Percentiles rank a stretch among this genome's conserved stretches.
These are phyloP conservation scores for Drosera capensis DNA, from an alignment of 148 eudicot species.

Conservation along the genomic window DNA sequence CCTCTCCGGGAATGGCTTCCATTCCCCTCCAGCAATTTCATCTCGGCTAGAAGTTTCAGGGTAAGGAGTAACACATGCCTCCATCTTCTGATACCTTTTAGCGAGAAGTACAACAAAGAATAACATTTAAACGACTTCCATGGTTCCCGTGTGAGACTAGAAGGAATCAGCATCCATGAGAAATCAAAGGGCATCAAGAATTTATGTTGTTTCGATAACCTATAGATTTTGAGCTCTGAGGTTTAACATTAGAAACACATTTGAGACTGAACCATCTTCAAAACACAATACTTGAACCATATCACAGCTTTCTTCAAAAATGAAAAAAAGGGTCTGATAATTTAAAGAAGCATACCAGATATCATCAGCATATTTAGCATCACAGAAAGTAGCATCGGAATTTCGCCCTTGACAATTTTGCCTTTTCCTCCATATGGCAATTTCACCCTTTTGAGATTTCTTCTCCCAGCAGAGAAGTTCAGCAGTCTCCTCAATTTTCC, in stretches of 20 bases:
- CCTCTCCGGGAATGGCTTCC: slow-evolving; percentile 33
- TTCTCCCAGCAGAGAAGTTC: slow-evolving; percentile 50
- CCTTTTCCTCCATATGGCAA: slow-evolving; percentile 42
- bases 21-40: slow-evolving; percentile 33
- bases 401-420: slow-evolving; percentile 24
- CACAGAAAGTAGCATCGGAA: slow-evolving; percentile 31
- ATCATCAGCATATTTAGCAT: slow-evolving; percentile 24
- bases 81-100: slow-evolving; percentile 41
- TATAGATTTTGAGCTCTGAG: too few relatives aligned
- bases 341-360: slow-evolving; percentile 21
- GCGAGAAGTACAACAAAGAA: neutral
- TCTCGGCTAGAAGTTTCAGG: slow-evolving; percentile 20
- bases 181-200: too few relatives aligned
- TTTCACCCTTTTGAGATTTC: slow-evolving; percentile 38
- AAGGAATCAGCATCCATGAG: too few relatives aligned
- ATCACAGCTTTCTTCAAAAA: too few relatives aligned
- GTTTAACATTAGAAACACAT: too few relatives aligned
- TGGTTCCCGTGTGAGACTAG: too few relatives aligned
- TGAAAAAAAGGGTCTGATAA: slow-evolving; percentile 1
- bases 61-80: slow-evolving; percentile 37
- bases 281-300: too few relatives aligned
- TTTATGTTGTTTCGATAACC: too few relatives aligned
- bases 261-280: too few relatives aligned
- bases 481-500: slow-evolving; percentile 35
- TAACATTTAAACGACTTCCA: neutral